These are phyloP conservation scores for Beauveria varroae DNA, from an alignment of 2,329 filamentous ascomycete species.

Conservation along the genomic window DNA sequence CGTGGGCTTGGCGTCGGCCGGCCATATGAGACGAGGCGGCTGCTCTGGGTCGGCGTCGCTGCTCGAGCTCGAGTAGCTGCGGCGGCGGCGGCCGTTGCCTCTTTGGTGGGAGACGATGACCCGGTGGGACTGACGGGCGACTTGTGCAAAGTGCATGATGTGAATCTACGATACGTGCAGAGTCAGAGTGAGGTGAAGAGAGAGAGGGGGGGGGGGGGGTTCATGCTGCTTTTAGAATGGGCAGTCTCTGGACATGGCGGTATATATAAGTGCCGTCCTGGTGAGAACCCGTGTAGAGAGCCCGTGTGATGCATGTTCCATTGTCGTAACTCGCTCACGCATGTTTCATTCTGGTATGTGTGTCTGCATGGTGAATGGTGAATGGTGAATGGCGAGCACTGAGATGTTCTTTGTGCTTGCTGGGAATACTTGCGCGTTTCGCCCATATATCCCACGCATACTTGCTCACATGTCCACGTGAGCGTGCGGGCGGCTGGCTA, in stretches of 20 bases:
- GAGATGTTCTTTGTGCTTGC: not conserved
- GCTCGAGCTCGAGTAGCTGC: not conserved
- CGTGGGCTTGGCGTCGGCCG: conserved; percentile 8
- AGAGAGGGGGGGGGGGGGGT: not conserved
- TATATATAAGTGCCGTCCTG: not conserved
- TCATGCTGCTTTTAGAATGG: not conserved
- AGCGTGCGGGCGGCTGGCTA: not conserved
- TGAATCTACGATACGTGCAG: no score
- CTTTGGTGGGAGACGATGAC: not conserved
- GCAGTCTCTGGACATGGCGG: not conserved
- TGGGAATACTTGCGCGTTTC: conserved; percentile 6
- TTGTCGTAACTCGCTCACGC: not conserved
- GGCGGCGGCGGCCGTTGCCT: not conserved
- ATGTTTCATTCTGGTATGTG: not conserved
- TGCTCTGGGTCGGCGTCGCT: not conserved
- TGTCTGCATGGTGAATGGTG: no score
- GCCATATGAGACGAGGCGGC: conserved; percentile 10
- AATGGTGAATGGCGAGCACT: no score
- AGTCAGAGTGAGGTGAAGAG: not conserved
- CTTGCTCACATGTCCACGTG: conserved; percentile 1
- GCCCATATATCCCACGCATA: conserved; percentile 3
- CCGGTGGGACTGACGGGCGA: not conserved
- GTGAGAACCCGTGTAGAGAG: conserved; percentile 4
- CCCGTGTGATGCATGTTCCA: not conserved
- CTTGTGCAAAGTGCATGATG: not conserved